These are phyloP conservation scores for Yamadazyma membranifaciens DNA, from an alignment of 1,139 yeast genomes.

Conservation along the genomic window DNA sequence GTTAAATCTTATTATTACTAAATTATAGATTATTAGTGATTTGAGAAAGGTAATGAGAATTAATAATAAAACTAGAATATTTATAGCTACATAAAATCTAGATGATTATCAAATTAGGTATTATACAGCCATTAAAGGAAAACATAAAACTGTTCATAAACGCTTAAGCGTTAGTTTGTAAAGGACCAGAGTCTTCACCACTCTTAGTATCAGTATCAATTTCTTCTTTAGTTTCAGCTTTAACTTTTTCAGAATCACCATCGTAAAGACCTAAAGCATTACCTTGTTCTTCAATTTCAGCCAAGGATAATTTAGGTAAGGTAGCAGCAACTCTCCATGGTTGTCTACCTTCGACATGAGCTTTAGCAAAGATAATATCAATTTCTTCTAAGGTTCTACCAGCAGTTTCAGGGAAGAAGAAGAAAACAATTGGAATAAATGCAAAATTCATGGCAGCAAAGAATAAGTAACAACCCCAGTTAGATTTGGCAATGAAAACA, in stretches of 20 bases:
- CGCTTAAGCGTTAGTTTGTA: conserved; percentile 10
- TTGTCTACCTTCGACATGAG: conserved; percentile 42
- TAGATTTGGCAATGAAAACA: conserved; percentile 32
- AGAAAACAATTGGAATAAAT: conserved; percentile 40
- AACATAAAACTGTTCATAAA: background rate
- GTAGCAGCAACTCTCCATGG: conserved; percentile 50
- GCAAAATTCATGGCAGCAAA: conserved; percentile 35
- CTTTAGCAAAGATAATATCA: conserved; percentile 44
- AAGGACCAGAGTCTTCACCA: conserved; percentile 12
- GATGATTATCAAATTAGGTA: background rate
- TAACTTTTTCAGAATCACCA: conserved; percentile 38
- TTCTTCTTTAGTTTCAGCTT: conserved; percentile 32
- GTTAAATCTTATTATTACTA: too few species aligned
- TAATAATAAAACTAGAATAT: too few species aligned
- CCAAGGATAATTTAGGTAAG: conserved; percentile 41
- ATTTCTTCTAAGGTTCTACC: conserved; percentile 46
- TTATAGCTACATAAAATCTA: background rate
- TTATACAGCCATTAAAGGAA: conserved; percentile 1
- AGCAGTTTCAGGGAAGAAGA: conserved; percentile 47
- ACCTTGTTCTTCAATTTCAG: conserved; percentile 49
- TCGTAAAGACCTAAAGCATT: conserved; percentile 45
- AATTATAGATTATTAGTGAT: too few species aligned
- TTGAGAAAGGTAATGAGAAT: too few species aligned
- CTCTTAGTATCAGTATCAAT: conserved; percentile 18
- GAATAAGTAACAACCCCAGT: conserved; percentile 43